Base-by-base conservation (phyloP, 371 early-diverging fungal species). In the Haplosporangium sp. region DNA sequence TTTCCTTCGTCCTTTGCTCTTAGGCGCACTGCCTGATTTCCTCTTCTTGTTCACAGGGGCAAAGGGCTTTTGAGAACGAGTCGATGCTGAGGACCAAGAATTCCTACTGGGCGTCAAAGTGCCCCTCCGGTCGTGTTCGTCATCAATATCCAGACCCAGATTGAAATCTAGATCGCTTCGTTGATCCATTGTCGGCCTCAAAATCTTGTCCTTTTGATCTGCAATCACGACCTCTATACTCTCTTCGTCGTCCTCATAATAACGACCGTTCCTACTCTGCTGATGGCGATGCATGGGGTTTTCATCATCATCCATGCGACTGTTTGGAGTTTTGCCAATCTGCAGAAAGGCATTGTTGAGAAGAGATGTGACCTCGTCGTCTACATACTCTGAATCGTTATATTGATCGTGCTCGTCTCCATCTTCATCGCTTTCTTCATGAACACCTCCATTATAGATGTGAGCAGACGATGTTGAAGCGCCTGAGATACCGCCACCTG, bases 281-380 rank as follows among this genome's bases (percentile, higher is more conserved):
- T n/a, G 11, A 21, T 59, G 57, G 14, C 42, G 21, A 7, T 48
- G 42, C 55, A 59, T 42, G 18, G 38, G n/a, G n/a, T n/a, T n/a
- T n/a, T n/a, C 23, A 5, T 59, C 38, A 20, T 72, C 77, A 16
- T 67, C 72, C 64, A 77, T 50, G 4, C 61, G 59, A 37, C 77
- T 63, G 55, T 47, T 65, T 45, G 79, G 77, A 0, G 72, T 79
- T 36, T 64, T 72, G 14, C 79, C 79, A 40, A 79, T 72, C 20
- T 79, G 79, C n/a, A 72, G 50, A 36, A 72, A 72, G n/a, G 79
- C 79, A 48, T 79, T 79, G 29, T 79, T 72, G 37, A 79, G 43
- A 1, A 79, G 21, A 1, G 79, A 79, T 7, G 79, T 62, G 36
- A 65, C 69, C 55, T 79, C 79, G 20, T 79, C 79, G 13, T 79